Percentiles rank a stretch among this genome's conserved stretches.
Conservation (phyloP, 768 basidiomycete genomes). For the Tylopilus felleus region DNA sequence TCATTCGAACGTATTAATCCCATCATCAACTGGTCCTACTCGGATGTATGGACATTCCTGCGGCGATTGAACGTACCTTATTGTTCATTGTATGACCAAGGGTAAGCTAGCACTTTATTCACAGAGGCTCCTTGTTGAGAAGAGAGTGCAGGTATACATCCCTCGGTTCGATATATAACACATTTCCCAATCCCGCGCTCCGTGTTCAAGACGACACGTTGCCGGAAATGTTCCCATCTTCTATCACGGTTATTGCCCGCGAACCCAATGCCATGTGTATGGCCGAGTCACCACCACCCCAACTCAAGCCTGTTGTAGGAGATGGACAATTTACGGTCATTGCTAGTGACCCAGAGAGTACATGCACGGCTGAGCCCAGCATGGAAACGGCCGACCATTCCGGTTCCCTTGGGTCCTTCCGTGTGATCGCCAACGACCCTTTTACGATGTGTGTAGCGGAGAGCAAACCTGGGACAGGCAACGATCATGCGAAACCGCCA, state of each 20-base stretch:
- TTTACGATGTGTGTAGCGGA: conserved; percentile 18
- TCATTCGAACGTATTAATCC: conserved; percentile 88
- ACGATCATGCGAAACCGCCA: neutral
- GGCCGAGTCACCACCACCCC: conserved; percentile 6
- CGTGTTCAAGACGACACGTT: conserved; percentile 22
- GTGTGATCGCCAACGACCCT: conserved; percentile 22
- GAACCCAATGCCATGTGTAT: conserved; percentile 18
- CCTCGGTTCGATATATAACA: conserved; percentile 92
- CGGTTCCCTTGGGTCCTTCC: conserved; percentile 8
- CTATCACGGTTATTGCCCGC: conserved; percentile 21
- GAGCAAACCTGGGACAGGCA: neutral
- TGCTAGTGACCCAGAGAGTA: conserved; percentile 17
- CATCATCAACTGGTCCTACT: conserved; percentile 93
- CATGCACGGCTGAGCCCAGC: conserved; percentile 16
- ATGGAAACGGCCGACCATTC: neutral
- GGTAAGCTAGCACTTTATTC: conserved; percentile 46
- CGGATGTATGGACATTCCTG: conserved; percentile 87
- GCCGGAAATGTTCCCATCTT: conserved; percentile 15
- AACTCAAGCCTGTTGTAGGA: neutral
- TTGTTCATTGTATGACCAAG: conserved; percentile 86
- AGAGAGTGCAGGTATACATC: conserved; percentile 79
- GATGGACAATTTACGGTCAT: conserved; percentile 14
- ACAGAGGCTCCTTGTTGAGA: neutral
- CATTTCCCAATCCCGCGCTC: conserved; percentile 88
- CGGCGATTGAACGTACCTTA: conserved; percentile 74